These are phyloP conservation scores for Dactylonectria macrodidyma DNA, from an alignment of 2,329 filamentous ascomycete genomes.

Conservation along the genomic window DNA sequence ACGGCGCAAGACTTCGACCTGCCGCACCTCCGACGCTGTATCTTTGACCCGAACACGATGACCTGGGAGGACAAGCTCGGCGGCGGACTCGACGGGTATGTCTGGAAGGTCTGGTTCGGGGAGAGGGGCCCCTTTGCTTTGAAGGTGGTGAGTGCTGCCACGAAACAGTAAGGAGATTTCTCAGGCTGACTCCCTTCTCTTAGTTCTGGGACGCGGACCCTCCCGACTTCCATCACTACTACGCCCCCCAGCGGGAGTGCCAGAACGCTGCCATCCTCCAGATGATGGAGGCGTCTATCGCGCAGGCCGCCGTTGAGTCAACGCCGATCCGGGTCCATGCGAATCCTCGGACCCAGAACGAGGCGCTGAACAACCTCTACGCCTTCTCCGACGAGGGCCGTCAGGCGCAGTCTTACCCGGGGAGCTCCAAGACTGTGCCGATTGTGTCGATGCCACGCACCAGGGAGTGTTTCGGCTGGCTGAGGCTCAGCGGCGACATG, in stretches of 20 bases:
- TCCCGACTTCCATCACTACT: conserved; percentile 14
- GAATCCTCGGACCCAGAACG: conserved; percentile 8
- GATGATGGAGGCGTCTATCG: conserved; percentile 9
- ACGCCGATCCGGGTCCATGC: conserved; percentile 7
- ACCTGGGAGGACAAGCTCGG: background rate
- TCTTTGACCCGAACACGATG: background rate
- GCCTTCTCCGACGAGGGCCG: conserved; percentile 10
- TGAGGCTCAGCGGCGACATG: conserved; percentile 9
- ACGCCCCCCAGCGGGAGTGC: conserved; percentile 12
- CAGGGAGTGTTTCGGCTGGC: conserved; percentile 12
- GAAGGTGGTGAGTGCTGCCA: conserved; percentile 19
- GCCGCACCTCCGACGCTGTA: conserved; percentile 7
- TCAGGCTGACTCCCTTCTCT: conserved; percentile 4
- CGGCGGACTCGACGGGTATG: conserved; percentile 4
- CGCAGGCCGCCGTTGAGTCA: background rate
- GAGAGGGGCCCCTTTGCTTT: conserved; percentile 1
- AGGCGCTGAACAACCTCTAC: conserved; percentile 10
- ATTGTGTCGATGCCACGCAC: conserved; percentile 11
- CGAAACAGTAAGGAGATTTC: too few relatives aligned
- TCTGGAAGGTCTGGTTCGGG: conserved; percentile 17
- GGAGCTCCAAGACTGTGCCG: conserved; percentile 7
- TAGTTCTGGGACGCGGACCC: conserved; percentile 14
- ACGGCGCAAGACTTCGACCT: conserved; percentile 2
- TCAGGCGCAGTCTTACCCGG: conserved; percentile 4
- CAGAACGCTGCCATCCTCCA: conserved; percentile 13